These are phyloP conservation scores for Bruguiera sexangula DNA, from an alignment of 345 rosid genomes.

Conservation along the genomic window DNA sequence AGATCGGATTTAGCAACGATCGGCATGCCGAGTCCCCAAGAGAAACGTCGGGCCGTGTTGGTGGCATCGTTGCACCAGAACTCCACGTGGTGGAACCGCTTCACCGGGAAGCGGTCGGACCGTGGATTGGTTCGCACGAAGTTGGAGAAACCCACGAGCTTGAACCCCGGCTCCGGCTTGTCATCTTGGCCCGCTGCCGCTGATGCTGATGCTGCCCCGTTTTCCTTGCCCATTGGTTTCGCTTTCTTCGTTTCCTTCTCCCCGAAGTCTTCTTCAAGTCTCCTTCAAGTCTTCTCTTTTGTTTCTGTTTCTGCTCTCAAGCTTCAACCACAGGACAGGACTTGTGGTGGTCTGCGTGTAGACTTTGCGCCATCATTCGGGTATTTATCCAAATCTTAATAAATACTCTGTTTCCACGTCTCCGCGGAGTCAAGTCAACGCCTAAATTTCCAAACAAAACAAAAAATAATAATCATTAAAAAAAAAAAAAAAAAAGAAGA, in stretches of 20 bases:
- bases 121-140: slow-evolving; percentile 66
- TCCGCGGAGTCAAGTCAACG: too few species aligned
- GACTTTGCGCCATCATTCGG: too few species aligned
- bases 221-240: slow-evolving; percentile 23
- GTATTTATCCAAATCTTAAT: too few species aligned
- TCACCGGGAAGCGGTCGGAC: slow-evolving; percentile 68
- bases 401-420: too few species aligned
- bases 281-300: too few species aligned
- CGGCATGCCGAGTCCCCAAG: slow-evolving; percentile 92
- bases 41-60: slow-evolving; percentile 74
- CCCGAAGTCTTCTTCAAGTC: background rate
- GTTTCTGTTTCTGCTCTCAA: too few species aligned
- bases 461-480: too few species aligned
- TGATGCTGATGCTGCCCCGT: background rate
- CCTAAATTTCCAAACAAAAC: too few species aligned
- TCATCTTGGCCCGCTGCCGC: background rate
- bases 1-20: slow-evolving; percentile 82
- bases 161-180: slow-evolving; percentile 22
- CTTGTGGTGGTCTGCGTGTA: too few species aligned
- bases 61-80: slow-evolving; percentile 93
- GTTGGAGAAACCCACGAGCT: slow-evolving; percentile 66
- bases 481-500: too few species aligned
- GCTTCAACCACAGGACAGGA: too few species aligned
- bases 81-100: slow-evolving; percentile 81
- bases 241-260: background rate